Evolutionary conservation across 78 protist species (phyloP).

Genomic region (Dictyostelium firmibasis): DNA sequence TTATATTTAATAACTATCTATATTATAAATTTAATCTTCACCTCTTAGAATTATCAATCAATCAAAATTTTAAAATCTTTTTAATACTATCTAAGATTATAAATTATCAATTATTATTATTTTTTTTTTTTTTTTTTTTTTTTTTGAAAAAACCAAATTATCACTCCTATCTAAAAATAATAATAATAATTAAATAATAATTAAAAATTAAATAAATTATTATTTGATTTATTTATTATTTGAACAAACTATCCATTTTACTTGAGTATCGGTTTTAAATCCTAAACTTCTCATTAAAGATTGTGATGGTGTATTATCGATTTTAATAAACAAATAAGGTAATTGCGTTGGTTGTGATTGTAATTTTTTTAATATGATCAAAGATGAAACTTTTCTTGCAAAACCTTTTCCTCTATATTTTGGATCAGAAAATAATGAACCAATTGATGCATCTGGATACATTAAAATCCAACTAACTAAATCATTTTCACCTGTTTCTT

Average conservation of each 20-base stretch:
- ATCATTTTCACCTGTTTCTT: neutral
- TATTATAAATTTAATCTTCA: too few relatives aligned
- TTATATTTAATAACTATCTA: too few relatives aligned
- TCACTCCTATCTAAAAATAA: too few relatives aligned
- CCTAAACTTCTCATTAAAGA: neutral
- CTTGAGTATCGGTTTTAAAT: neutral
- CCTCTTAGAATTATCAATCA: too few relatives aligned
- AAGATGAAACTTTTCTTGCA: slow-evolving; percentile 4
- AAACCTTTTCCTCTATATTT: slow-evolving; percentile 2
- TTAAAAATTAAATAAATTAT: too few relatives aligned
- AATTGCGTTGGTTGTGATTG: neutral
- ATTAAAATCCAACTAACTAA: slow-evolving; percentile 4
- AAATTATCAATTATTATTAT: too few relatives aligned
- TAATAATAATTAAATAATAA: too few relatives aligned
- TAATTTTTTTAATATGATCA: neutral
- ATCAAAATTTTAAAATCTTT: too few relatives aligned
- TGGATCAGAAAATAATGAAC: neutral
- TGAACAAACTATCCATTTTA: neutral
- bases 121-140: too few relatives aligned
- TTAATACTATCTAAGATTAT: too few relatives aligned
- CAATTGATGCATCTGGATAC: slow-evolving; percentile 27
- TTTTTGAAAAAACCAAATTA: too few relatives aligned
- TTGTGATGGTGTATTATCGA: neutral
- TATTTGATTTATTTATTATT: neutral
- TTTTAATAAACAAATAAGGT: neutral